Evolutionary conservation across 78 protist species (phyloP), one percentile per base, ranked within the genome.

Genomic region (Dictyostelium purpureum): DNA sequence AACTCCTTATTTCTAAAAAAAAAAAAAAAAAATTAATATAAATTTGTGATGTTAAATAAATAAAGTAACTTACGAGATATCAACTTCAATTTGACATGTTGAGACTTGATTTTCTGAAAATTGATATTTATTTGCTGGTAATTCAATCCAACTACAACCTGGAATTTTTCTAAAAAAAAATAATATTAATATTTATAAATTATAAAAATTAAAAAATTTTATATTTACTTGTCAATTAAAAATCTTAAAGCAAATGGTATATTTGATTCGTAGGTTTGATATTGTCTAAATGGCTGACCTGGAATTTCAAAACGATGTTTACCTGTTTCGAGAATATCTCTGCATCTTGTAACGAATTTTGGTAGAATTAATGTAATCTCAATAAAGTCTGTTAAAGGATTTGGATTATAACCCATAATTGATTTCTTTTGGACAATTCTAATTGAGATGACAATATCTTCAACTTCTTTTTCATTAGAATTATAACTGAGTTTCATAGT

Each of bases 181-280:
- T 33, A 35, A 19, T 65, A 19, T 77, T 57, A 26, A 14, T 19
- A 19, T 24, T 6, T 10, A 18, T 11, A 96, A 96, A 95, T 61
- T 69, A 80, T 43, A 93, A 12, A 1, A 97, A 98, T 2, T 70
- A 92, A 4, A 97, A 28, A 31, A 77, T 69, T 16, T 42, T 10
- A 31, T 21, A 56, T 70, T 2, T 77, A 77, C 42, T 33, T 59
- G 71, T 99, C 99, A 74, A 99, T 79, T 97, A 99, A 93, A 87
- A 95, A 98, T 63, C 99, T 99, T 77, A 99, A 90, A 24, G 91
- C 95, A 54, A 95, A 98, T 54, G 80, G 95, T 26, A 99, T 59
- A 65, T 99, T 97, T 67, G 98, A 61, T 79, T 99, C 99, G 78
- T 91, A 99, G n/a, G 99, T 98, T 52, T 24, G 54, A 79, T 92